A percentile compares a stretch with the other conserved stretches of the same genome.
These are phyloP conservation scores for Echites panduratus DNA, from an alignment of 257 asterid species.

Conservation along the genomic window DNA sequence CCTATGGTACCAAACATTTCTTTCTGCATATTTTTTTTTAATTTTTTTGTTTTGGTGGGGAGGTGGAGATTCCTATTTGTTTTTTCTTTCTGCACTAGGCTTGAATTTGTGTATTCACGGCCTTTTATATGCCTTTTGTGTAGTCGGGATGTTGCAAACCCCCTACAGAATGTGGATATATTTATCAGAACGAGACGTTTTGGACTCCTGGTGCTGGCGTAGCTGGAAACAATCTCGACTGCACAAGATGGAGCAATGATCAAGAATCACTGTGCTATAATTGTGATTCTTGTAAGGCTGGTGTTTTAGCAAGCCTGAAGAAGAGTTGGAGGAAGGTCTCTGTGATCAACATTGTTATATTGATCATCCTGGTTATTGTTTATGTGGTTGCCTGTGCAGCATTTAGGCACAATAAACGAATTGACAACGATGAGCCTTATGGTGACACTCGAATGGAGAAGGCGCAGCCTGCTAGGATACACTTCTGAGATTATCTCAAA, in stretches of 20 bases:
- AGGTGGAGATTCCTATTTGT: background rate
- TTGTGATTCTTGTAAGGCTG: conserved; percentile 85
- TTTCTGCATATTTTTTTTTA: too few species aligned
- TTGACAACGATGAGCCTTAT: conserved; percentile 59
- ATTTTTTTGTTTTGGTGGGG: background rate
- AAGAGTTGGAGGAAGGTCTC: conserved; percentile 88
- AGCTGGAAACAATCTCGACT: conserved; percentile 45
- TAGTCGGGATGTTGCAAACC: conserved; percentile 99
- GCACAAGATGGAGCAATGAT: conserved; percentile 63
- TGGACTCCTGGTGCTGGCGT: conserved; percentile 47
- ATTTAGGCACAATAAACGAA: conserved; percentile 59
- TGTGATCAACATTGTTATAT: conserved; percentile 54
- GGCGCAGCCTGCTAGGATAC: conserved; percentile 75
- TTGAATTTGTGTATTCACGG: background rate
- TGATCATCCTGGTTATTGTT: conserved; percentile 53
- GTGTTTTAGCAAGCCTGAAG: conserved; percentile 76
- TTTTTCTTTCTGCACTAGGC: background rate
- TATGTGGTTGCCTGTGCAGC: conserved; percentile 67
- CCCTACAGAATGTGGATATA: conserved; percentile 65
- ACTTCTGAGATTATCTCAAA: conserved; percentile 33
- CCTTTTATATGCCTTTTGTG: background rate
- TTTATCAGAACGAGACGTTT: conserved; percentile 55
- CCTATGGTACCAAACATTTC: conserved; percentile 2
- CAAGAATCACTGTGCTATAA: conserved; percentile 55
- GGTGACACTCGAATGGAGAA: conserved; percentile 91